Evolutionary conservation across 2,329 filamentous ascomycete species (phyloP).

Genomic region (Neonectria sp.): DNA sequence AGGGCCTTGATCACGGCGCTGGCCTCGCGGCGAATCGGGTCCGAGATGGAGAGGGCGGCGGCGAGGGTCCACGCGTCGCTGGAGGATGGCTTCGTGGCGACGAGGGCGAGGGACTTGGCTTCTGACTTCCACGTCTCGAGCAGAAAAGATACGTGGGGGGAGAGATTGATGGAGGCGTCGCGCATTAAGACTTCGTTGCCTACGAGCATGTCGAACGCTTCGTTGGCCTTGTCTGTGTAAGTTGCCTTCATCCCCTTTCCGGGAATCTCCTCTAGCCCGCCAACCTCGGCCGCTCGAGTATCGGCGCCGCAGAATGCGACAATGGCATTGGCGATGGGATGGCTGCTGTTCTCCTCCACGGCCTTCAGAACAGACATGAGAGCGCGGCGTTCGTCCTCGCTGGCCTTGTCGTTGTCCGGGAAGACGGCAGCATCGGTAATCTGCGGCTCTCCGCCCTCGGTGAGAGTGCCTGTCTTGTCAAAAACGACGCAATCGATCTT

Average conservation of each 20-base stretch:
- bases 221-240: constrained; percentile 54
- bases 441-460: constrained; percentile 78
- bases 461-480: constrained; percentile 91
- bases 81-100: constrained; percentile 59
- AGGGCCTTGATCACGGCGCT: constrained; percentile 75
- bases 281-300: constrained; percentile 53
- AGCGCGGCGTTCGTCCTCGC: constrained; percentile 43
- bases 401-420: constrained; percentile 44
- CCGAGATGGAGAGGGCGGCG: constrained; percentile 82
- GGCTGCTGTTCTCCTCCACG: constrained; percentile 80
- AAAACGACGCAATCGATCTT: constrained; percentile 85
- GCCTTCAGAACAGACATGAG: constrained; percentile 70
- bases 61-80: constrained; percentile 65
- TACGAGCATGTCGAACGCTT: constrained; percentile 69
- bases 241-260: constrained; percentile 79
- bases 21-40: constrained; percentile 84
- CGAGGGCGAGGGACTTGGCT: constrained; percentile 76
- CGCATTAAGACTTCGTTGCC: constrained; percentile 82
- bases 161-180: constrained; percentile 61
- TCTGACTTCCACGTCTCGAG: constrained; percentile 73
- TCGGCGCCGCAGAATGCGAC: constrained; percentile 70
- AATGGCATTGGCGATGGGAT: constrained; percentile 81
- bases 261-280: constrained; percentile 74
- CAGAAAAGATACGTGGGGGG: constrained; percentile 50
- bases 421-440: constrained; percentile 71